Evolutionary conservation across 208 protist species (phyloP).

Genomic region (Strigomonas galati): DNA sequence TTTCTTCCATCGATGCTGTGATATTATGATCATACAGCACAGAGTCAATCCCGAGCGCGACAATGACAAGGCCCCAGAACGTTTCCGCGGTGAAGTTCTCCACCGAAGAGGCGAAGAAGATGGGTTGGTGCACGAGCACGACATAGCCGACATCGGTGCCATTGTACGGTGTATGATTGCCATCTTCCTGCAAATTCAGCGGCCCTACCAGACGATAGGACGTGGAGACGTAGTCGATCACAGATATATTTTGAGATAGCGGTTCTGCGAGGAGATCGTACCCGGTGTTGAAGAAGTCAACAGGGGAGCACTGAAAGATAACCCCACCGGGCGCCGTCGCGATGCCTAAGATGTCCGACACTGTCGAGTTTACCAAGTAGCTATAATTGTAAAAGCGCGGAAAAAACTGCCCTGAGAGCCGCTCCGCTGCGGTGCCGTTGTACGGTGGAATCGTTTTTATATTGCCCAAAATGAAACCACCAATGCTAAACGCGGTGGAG

Average conservation of each 20-base stretch:
- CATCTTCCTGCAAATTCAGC: no score
- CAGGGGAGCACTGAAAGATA: conserved; percentile 32
- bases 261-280: conserved; percentile 20
- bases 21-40: conserved; percentile 28
- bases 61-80: conserved; percentile 73
- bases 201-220: no score
- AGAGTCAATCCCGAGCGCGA: conserved; percentile 36
- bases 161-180: no score
- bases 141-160: conserved; percentile 19
- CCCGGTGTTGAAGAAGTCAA: background rate
- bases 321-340: conserved; percentile 61
- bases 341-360: conserved; percentile 4
- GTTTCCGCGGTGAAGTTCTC: conserved; percentile 7
- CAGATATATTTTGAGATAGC: conserved; percentile 4
- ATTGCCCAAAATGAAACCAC: conserved; percentile 27
- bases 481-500: conserved; percentile 18
- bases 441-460: conserved; percentile 35
- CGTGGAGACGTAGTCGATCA: no score
- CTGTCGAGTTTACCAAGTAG: conserved; percentile 8
- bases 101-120: conserved; percentile 24
- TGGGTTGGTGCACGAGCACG: conserved; percentile 35
- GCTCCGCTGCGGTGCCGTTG: conserved; percentile 25
- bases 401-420: conserved; percentile 29
- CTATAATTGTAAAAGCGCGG: conserved; percentile 25
- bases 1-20: conserved; percentile 7